These are phyloP conservation scores for Coniella lustricola DNA, from an alignment of 2,329 filamentous ascomycete genomes.

Conservation along the genomic window DNA sequence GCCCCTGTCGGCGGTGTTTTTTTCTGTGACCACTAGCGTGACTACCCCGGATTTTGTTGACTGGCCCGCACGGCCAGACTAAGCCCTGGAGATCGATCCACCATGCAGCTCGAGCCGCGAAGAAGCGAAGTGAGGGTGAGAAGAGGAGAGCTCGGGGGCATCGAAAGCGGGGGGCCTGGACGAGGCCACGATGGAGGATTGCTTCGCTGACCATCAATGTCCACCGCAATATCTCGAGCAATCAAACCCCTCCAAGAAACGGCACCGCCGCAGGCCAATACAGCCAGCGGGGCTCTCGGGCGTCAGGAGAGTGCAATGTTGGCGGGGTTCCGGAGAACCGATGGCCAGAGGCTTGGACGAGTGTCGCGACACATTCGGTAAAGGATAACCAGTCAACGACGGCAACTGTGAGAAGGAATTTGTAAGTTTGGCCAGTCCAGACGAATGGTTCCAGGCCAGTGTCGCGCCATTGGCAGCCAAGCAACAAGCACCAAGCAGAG, in stretches of 20 bases:
- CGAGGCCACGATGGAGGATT: not conserved
- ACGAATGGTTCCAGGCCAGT: too few species aligned
- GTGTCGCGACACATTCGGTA: too few species aligned
- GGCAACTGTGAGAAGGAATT: too few species aligned
- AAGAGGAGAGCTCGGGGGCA: too few species aligned
- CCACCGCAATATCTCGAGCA: not conserved
- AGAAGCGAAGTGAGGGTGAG: conserved; percentile 4
- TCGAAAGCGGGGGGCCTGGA: too few species aligned
- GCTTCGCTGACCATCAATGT: not conserved
- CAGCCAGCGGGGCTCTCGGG: not conserved
- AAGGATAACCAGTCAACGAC: too few species aligned
- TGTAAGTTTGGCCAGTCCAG: too few species aligned
- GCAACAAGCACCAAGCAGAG: too few species aligned
- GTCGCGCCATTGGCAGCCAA: too few species aligned
- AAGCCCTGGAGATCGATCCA: conserved; percentile 9
- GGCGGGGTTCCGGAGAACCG: not conserved
- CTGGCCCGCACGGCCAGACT: not conserved
- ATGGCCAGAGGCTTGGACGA: too few species aligned
- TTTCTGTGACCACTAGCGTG: not conserved
- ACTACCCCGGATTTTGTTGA: conserved; percentile 13
- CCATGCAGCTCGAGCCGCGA: conserved; percentile 1
- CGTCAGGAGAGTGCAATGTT: not conserved
- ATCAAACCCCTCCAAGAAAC: not conserved
- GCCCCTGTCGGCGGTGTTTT: not conserved
- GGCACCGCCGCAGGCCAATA: not conserved